Percentiles rank a stretch among this genome's conserved stretches.
Evolutionary conservation across 306 rosid species (phyloP).

Genomic region (Cucurbita pepo): DNA sequence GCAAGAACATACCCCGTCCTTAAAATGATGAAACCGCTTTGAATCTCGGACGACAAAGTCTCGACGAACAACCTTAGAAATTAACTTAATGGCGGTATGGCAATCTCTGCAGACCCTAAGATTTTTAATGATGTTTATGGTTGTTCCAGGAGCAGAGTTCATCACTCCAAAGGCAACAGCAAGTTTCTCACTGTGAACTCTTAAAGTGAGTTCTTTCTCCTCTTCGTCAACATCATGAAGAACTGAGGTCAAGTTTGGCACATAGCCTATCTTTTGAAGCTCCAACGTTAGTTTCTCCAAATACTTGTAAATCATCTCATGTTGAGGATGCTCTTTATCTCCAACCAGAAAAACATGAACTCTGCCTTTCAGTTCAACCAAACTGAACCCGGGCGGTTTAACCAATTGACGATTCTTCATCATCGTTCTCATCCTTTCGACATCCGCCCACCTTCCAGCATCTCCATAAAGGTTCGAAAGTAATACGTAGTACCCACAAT

Average conservation of each 20-base stretch:
- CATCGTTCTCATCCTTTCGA: conserved; percentile 44
- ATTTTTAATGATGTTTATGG: conserved; percentile 50
- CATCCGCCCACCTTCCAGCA: conserved; percentile 64
- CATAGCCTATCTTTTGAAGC: conserved; percentile 54
- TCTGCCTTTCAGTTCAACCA: conserved; percentile 61
- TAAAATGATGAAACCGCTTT: conserved; percentile 72
- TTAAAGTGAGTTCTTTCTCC: conserved; percentile 49
- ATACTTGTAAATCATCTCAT: conserved; percentile 38
- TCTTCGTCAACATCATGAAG: conserved; percentile 69
- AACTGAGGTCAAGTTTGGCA: conserved; percentile 43
- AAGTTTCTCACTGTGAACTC: conserved; percentile 80
- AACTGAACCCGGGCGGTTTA: conserved; percentile 65
- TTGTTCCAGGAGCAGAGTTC: conserved; percentile 46
- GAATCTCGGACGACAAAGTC: conserved; percentile 61
- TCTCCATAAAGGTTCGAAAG: conserved; percentile 71
- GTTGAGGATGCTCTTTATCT: conserved; percentile 66
- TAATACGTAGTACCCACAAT: conserved; percentile 61
- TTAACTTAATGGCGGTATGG: conserved; percentile 44
- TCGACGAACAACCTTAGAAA: conserved; percentile 36
- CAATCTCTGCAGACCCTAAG: conserved; percentile 68
- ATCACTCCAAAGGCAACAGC: conserved; percentile 64
- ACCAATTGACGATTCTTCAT: conserved; percentile 50
- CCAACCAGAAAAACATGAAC: conserved; percentile 60
- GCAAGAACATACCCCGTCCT: conserved; percentile 49
- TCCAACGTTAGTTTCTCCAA: conserved; percentile 33